These are phyloP conservation scores for Exophiala mesophila DNA, from an alignment of 2,329 filamentous ascomycete species.

Conservation along the genomic window DNA sequence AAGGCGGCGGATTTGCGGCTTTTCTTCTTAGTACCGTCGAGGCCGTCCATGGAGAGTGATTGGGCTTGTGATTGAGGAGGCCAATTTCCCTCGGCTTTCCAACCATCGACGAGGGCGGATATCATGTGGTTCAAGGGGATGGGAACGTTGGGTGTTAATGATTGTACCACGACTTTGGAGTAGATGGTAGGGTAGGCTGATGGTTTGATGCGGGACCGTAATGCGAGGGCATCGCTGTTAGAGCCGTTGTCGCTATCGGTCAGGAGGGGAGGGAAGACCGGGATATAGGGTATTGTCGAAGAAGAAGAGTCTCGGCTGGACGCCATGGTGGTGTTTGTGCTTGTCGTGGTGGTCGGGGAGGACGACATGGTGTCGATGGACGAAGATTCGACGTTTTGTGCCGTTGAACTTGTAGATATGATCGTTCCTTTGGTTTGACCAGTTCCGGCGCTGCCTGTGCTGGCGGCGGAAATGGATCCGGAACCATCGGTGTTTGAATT, in stretches of 20 bases:
- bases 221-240: slow-evolving; percentile 48
- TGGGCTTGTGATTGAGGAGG: slow-evolving; percentile 53
- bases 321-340: slow-evolving; percentile 39
- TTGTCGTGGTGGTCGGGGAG: slow-evolving; percentile 31
- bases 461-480: not conserved
- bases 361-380: slow-evolving; percentile 3
- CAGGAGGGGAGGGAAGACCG: slow-evolving; percentile 67
- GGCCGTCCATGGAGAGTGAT: slow-evolving; percentile 4
- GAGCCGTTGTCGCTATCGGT: slow-evolving; percentile 69
- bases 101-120: slow-evolving; percentile 75
- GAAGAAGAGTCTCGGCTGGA: slow-evolving; percentile 43
- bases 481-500: not conserved
- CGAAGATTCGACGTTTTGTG: not conserved
- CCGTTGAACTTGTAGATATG: not conserved
- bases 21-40: slow-evolving; percentile 12
- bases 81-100: slow-evolving; percentile 93
- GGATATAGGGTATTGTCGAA: slow-evolving; percentile 68
- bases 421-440: too few species aligned
- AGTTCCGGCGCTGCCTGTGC: not conserved
- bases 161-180: slow-evolving; percentile 77
- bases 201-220: slow-evolving; percentile 67
- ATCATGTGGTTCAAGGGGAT: slow-evolving; percentile 82
- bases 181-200: slow-evolving; percentile 76
- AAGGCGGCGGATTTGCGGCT: slow-evolving; percentile 14
- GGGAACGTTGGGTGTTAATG: slow-evolving; percentile 76